Evolutionary conservation across 2,329 filamentous ascomycete species (phyloP).

Genomic region (Geoglossum cookeanum): DNA sequence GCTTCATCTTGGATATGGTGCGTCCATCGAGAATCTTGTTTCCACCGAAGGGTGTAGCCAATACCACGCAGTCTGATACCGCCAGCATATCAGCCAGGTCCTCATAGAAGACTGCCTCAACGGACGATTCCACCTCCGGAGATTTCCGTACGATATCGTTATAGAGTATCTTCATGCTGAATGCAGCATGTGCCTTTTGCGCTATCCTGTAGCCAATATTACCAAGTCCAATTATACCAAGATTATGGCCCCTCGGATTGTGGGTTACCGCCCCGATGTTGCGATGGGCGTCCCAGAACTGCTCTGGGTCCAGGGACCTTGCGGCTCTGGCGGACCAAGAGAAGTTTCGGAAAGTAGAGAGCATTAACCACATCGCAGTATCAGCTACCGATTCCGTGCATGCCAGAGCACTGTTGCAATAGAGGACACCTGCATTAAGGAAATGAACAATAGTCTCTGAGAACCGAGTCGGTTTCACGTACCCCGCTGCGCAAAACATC

Average conservation of each 20-base stretch:
- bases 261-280: conserved; percentile 39
- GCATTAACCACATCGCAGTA: conserved; percentile 47
- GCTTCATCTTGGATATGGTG: conserved; percentile 27
- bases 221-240: conserved; percentile 52
- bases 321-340: conserved; percentile 44
- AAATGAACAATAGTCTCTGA: conserved; percentile 8
- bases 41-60: conserved; percentile 39
- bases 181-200: conserved; percentile 26
- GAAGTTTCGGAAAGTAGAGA: conserved; percentile 49
- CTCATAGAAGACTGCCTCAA: conserved; percentile 34
- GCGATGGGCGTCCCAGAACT: conserved; percentile 40
- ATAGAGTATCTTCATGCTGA: conserved; percentile 49
- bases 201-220: conserved; percentile 42
- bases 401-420: conserved; percentile 54
- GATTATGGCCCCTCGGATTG: conserved; percentile 39
- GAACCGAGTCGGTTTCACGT: conserved; percentile 10
- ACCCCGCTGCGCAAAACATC: conserved; percentile 41
- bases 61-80: conserved; percentile 38
- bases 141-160: conserved; percentile 36
- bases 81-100: conserved; percentile 33
- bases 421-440: conserved; percentile 34
- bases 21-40: conserved; percentile 46
- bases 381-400: conserved; percentile 57
- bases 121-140: conserved; percentile 22
- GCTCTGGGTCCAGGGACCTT: conserved; percentile 21